Conservation (phyloP, 306 rosid genomes). For the Acacia melanoxylon region DNA sequence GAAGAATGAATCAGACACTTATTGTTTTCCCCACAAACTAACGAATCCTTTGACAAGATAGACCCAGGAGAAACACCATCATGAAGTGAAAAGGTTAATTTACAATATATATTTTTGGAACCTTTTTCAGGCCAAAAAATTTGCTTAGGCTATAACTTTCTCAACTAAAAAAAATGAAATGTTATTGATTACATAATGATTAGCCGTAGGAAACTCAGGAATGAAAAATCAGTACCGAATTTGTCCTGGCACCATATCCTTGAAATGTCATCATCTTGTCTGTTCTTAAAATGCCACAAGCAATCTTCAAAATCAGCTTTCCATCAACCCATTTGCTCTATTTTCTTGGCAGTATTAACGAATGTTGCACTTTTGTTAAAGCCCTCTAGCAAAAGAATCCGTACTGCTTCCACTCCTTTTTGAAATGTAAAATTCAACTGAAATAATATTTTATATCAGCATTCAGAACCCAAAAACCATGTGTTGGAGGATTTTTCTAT, state of each 20-base stretch:
- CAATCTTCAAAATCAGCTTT: constrained; percentile 17
- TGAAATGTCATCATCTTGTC: constrained; percentile 7
- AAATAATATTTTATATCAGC: constrained; percentile 29
- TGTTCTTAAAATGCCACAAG: constrained; percentile 29
- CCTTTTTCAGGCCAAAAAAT: not conserved
- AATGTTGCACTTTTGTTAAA: constrained; percentile 67
- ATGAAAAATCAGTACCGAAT: not conserved
- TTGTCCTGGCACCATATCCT: not conserved
- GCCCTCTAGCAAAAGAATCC: constrained; percentile 84
- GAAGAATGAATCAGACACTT: not conserved
- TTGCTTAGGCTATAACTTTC: not conserved
- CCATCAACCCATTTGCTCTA: constrained; percentile 40
- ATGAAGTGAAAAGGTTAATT: not conserved
- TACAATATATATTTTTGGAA: not conserved
- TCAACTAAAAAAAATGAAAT: not conserved
- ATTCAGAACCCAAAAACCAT: constrained; percentile 25
- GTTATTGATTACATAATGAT: not conserved
- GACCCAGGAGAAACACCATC: not conserved
- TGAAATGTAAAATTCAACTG: constrained; percentile 82
- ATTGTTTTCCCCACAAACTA: not conserved
- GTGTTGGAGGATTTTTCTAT: constrained; percentile 1
- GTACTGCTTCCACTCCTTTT: constrained; percentile 66
- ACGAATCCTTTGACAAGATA: not conserved
- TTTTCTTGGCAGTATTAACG: constrained; percentile 47
- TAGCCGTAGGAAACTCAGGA: not conserved